phyloP scores from a whole-genome alignment of 1,284 basidiomycete genomes.

The Wolfiporia cocos region DNA sequence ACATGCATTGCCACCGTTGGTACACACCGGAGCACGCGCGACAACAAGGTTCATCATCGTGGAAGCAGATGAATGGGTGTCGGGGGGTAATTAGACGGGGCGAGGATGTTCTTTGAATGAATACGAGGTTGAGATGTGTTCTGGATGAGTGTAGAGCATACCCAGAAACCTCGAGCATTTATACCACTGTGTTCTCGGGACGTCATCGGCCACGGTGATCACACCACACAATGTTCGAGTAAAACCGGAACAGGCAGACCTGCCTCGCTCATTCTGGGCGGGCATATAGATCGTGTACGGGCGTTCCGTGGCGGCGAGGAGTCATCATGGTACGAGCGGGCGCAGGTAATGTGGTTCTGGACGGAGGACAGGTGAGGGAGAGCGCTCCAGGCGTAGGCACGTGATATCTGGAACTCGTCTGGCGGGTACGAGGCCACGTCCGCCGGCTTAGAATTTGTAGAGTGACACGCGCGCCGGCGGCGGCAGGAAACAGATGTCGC shows the following conservation, averaged over 20 bases:
- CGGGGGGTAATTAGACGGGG: conserved; percentile 6
- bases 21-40: conserved; percentile 19
- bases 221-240: conserved; percentile 9
- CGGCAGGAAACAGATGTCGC: too few species aligned
- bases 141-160: conserved; percentile 13
- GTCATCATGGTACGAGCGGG: not conserved
- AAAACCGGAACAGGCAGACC: conserved; percentile 17
- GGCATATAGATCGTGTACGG: conserved; percentile 1
- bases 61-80: conserved; percentile 8
- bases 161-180: conserved; percentile 4
- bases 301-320: not conserved
- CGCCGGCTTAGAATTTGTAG: not conserved
- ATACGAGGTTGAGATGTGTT: conserved; percentile 9
- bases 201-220: not conserved
- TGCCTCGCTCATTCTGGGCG: conserved; percentile 8
- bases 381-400: conserved; percentile 5
- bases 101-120: conserved; percentile 2
- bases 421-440: not conserved
- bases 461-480: not conserved
- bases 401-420: conserved; percentile 2
- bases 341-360: not conserved
- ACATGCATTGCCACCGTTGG: not conserved
- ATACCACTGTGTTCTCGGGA: conserved; percentile 1
- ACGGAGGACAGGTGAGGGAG: not conserved
- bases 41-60: conserved; percentile 16